Percentiles rank a stretch among this genome's conserved stretches.
phyloP scores from a whole-genome alignment of 2,329 filamentous ascomycete species.

The Trichophyton benhamiae region DNA sequence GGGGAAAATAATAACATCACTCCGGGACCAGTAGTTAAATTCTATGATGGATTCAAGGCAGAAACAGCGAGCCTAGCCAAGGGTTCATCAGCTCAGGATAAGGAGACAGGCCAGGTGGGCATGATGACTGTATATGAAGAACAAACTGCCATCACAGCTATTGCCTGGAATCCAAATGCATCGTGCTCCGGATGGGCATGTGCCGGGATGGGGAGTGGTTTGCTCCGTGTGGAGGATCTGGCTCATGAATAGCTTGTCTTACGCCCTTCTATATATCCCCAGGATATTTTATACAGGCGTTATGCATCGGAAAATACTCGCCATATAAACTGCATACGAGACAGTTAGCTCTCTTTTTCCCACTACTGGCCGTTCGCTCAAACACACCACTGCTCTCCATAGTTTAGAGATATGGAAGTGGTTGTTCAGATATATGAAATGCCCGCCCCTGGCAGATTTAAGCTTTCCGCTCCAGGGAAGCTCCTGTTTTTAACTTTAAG shows the following conservation, averaged over 20 bases:
- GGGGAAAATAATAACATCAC: conserved; percentile 9
- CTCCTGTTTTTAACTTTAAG: neutral
- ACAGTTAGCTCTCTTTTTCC: too few species aligned
- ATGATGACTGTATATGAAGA: conserved; percentile 47
- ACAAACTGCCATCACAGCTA: conserved; percentile 47
- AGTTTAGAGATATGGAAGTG: too few species aligned
- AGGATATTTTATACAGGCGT: neutral
- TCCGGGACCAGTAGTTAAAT: conserved; percentile 29
- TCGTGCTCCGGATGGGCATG: conserved; percentile 56
- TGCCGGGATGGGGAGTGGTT: conserved; percentile 52
- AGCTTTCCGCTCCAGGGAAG: neutral
- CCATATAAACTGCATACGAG: neutral
- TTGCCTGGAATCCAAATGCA: conserved; percentile 58
- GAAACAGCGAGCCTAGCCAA: conserved; percentile 25
- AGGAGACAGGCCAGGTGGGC: conserved; percentile 16
- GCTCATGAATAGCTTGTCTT: conserved; percentile 24
- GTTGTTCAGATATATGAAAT: neutral
- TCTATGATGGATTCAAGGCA: conserved; percentile 34
- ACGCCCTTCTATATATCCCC: neutral
- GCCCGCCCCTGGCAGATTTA: neutral
- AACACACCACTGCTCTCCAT: too few species aligned
- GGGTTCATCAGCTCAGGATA: conserved; percentile 20
- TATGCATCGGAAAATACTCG: neutral
- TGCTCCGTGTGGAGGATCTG: conserved; percentile 55
- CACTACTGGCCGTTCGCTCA: too few species aligned